These are phyloP conservation scores for Xylaria bambusicola DNA, from an alignment of 495 filamentous ascomycete genomes.

Conservation along the genomic window DNA sequence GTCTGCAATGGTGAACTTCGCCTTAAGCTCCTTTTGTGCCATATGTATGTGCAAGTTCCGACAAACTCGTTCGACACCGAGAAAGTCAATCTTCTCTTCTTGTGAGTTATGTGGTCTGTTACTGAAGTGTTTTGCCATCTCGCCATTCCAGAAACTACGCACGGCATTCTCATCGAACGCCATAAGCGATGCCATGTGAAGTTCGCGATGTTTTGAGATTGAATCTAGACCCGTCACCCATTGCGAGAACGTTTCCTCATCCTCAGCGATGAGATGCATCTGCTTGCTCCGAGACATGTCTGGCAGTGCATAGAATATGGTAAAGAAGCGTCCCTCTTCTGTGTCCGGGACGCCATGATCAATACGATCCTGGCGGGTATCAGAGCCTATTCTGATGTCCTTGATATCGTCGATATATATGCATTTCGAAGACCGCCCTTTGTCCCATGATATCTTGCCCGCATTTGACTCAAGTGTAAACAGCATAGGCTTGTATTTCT, in stretches of 20 bases:
- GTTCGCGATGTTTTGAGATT: conserved; percentile 78
- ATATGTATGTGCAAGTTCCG: conserved; percentile 87
- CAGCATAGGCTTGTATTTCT: conserved; percentile 69
- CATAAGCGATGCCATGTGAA: conserved; percentile 84
- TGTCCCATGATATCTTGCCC: conserved; percentile 86
- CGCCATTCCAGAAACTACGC: conserved; percentile 79
- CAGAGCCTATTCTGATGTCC: conserved; percentile 81
- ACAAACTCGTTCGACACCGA: conserved; percentile 78
- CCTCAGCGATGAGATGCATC: conserved; percentile 76
- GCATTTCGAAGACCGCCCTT: conserved; percentile 71
- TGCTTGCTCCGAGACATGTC: conserved; percentile 74
- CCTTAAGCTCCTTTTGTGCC: conserved; percentile 68
- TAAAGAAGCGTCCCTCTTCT: conserved; percentile 74
- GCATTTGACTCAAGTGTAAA: conserved; percentile 78
- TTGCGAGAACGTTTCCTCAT: conserved; percentile 64
- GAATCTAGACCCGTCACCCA: conserved; percentile 83
- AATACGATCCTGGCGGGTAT: conserved; percentile 85
- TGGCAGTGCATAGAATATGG: conserved; percentile 77
- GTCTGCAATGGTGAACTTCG: conserved; percentile 79
- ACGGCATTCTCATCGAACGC: conserved; percentile 79
- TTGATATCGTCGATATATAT: conserved; percentile 95
- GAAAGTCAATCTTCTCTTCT: conserved; percentile 71
- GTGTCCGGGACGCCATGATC: conserved; percentile 69
- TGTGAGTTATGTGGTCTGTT: conserved; percentile 56
- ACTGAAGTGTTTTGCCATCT: conserved; percentile 71